Percentiles rank a stretch among this genome's conserved stretches.
phyloP scores from a whole-genome alignment of 2,329 filamentous ascomycete species.

The Aciculosporium take region DNA sequence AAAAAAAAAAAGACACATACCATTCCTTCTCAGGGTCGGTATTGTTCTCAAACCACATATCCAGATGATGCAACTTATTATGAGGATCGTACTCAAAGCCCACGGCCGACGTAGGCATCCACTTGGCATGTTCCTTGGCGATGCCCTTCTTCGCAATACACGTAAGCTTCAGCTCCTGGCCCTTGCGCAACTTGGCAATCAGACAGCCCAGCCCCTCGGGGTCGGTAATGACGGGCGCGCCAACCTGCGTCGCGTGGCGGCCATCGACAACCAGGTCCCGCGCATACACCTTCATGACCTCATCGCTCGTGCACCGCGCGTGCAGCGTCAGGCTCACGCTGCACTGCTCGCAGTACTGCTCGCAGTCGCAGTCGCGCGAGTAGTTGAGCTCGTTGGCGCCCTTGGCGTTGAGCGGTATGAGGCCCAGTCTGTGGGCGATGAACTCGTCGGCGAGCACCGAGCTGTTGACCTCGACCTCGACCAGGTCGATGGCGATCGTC shows the following conservation, averaged over 20 bases:
- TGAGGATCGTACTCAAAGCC: slow-evolving; percentile 97
- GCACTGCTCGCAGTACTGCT: slow-evolving; percentile 86
- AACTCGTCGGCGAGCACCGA: slow-evolving; percentile 97
- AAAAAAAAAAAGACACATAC: slow-evolving; percentile 33
- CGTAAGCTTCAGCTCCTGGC: slow-evolving; percentile 77
- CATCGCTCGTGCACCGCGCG: slow-evolving; percentile 70
- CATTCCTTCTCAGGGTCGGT: slow-evolving; percentile 70
- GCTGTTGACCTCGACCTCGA: slow-evolving; percentile 84
- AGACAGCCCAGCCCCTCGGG: slow-evolving; percentile 67
- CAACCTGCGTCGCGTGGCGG: slow-evolving; percentile 60
- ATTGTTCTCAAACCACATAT: slow-evolving; percentile 77
- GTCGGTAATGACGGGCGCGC: slow-evolving; percentile 72
- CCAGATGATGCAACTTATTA: slow-evolving; percentile 84
- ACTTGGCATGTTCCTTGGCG: slow-evolving; percentile 97
- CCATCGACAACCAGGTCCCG: slow-evolving; percentile 66
- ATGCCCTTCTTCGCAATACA: slow-evolving; percentile 98
- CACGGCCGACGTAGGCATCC: slow-evolving; percentile 82
- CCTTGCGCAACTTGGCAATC: slow-evolving; percentile 79
- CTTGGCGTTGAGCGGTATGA: slow-evolving; percentile 76
- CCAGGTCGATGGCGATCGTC: slow-evolving; percentile 85
- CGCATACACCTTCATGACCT: slow-evolving; percentile 89
- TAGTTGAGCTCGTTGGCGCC: slow-evolving; percentile 74
- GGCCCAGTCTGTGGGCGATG: slow-evolving; percentile 78
- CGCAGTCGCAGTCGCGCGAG: slow-evolving; percentile 90
- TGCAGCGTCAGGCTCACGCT: slow-evolving; percentile 73